Evolutionary conservation across 2,329 filamentous ascomycete genomes (phyloP), one percentile per base, ranked within the genome.

Genomic region (Paraphaeosphaeria minitans): DNA sequence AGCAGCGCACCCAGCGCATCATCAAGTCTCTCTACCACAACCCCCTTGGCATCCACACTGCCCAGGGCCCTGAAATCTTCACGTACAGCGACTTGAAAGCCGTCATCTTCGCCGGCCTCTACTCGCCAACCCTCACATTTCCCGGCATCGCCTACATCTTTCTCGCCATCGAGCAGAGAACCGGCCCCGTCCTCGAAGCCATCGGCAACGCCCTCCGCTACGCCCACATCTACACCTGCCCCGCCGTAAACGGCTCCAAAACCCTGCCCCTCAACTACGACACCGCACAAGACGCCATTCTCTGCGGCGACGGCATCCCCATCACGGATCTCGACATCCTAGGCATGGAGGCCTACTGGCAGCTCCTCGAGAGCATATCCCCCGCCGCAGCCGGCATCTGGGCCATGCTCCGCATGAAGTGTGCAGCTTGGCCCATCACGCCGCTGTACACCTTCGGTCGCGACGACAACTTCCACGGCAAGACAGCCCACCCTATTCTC

Each of bases 401-500:
- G 79, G 61, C 77, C 0, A 68, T 64, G 42, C 63, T 79, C 3
- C 65, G 62, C 8, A 64, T 80, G 67, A 70, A 69, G 42, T 82
- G 80, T 56, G 65, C 74, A 3, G 67, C 69, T 16, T 81, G 78
- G 75, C 62, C 62, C 13, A 70, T 79, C 48, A 66, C 71, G 2
- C 69, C 80, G 1, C 59, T 62, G 10, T 68, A 75, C 59, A 70
- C 67, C 45, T 80, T 77, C 57, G 62, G 60, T 22, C 67, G 60
- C 12, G 56, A 61, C 42, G 47, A 52, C 10, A 48, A 55, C 0
- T 70, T 67, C 56, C 67, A 69, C 8, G 73, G 64, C 59, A 75
- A 79, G 27, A 85, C 82, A 6, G 76, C 79, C 6, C 80, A 84
- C 61, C 86, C 86, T 0, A 75, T 88, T 33, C 77, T 88, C 7